These are phyloP conservation scores for Phyllosticta citriasiana DNA, from an alignment of 2,329 filamentous ascomycete species.

Conservation along the genomic window DNA sequence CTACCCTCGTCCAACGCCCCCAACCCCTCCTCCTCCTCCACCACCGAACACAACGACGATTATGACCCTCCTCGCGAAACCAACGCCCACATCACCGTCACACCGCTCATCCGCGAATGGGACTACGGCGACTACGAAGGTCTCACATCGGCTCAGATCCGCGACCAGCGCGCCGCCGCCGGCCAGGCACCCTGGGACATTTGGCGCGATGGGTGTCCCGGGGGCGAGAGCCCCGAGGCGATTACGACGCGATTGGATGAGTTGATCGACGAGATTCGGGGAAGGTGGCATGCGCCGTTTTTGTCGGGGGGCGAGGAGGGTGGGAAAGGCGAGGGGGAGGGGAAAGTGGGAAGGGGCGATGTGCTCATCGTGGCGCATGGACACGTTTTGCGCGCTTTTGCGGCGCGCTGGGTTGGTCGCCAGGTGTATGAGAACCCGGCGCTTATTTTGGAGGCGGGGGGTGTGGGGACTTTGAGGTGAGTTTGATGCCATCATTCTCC, in stretches of 20 bases:
- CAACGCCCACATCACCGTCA: slow-evolving; percentile 34
- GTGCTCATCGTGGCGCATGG: slow-evolving; percentile 80
- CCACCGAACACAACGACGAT: not conserved
- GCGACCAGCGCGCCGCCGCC: slow-evolving; percentile 25
- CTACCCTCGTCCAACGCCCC: not conserved
- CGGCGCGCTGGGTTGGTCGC: slow-evolving; percentile 74
- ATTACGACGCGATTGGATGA: slow-evolving; percentile 63
- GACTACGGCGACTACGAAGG: slow-evolving; percentile 56
- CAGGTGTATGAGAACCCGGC: slow-evolving; percentile 63
- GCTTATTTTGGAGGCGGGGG: slow-evolving; percentile 64
- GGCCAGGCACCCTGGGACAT: slow-evolving; percentile 64
- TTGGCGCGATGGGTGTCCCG: slow-evolving; percentile 74
- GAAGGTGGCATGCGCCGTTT: slow-evolving; percentile 10
- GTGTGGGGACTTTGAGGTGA: slow-evolving; percentile 40
- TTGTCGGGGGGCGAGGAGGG: slow-evolving; percentile 42
- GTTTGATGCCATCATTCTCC: slow-evolving; percentile 6
- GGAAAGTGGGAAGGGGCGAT: slow-evolving; percentile 43
- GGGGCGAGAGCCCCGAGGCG: slow-evolving; percentile 68
- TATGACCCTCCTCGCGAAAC: slow-evolving; percentile 21
- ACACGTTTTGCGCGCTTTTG: slow-evolving; percentile 79
- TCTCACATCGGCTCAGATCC: slow-evolving; percentile 42
- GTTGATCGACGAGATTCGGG: slow-evolving; percentile 66
- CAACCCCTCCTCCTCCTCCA: not conserved
- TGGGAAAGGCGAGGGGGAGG: slow-evolving; percentile 26
- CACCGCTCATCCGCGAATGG: slow-evolving; percentile 48